phyloP scores from a whole-genome alignment of 305 asterid genomes.

The Withania somnifera region DNA sequence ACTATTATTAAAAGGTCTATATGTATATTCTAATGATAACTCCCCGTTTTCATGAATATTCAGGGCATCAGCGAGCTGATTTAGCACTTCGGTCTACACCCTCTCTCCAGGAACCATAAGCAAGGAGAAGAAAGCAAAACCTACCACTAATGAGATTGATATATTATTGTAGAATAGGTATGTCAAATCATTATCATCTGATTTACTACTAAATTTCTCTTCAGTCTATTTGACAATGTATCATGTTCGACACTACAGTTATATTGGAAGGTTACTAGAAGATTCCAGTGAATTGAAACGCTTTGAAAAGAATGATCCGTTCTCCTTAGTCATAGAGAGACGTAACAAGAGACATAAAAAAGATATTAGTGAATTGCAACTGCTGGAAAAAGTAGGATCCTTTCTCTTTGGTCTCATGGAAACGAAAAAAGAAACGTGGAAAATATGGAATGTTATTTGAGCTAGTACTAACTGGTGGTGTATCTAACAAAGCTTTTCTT shows the following conservation, averaged over 20 bases:
- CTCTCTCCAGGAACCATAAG: slow-evolving; percentile 9
- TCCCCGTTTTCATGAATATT: too few relatives aligned
- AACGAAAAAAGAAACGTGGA: slow-evolving; percentile 22
- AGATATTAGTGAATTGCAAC: slow-evolving; percentile 16
- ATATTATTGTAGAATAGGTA: slow-evolving; percentile 46
- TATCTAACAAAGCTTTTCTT: too few relatives aligned
- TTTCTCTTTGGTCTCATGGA: slow-evolving; percentile 45
- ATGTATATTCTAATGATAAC: too few relatives aligned
- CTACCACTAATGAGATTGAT: slow-evolving; percentile 26
- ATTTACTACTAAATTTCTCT: too few relatives aligned
- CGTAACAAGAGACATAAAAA: slow-evolving; percentile 21
- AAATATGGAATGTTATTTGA: slow-evolving; percentile 18
- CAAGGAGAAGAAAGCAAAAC: slow-evolving; percentile 36
- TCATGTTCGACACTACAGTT: too few relatives aligned
- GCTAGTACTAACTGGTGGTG: slow-evolving; percentile 25
- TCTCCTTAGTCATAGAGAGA: slow-evolving; percentile 46
- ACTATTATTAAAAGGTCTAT: too few relatives aligned
- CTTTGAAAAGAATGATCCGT: slow-evolving; percentile 22
- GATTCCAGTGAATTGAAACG: slow-evolving; percentile 24
- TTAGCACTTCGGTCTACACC: slow-evolving; percentile 35
- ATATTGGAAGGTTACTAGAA: slow-evolving; percentile 20
- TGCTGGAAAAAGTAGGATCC: slow-evolving; percentile 30
- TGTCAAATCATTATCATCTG: too few relatives aligned
- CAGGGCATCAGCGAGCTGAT: slow-evolving; percentile 33
- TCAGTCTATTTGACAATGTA: too few relatives aligned